Conservation (phyloP, 176 grass and related monocot genomes). For the Carex parvula region DNA sequence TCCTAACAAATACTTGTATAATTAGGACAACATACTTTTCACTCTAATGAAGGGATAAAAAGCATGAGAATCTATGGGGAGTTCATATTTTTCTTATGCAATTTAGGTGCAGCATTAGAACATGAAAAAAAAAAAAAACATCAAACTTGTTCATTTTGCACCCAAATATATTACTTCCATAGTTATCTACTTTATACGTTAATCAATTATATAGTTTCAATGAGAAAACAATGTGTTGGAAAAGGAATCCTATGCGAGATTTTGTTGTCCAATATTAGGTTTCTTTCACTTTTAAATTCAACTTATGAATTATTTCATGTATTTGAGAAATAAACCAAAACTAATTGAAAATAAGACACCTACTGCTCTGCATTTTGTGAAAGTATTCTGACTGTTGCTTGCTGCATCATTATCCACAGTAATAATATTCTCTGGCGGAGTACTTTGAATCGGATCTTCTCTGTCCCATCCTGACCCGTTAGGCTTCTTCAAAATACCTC, state of each 20-base stretch:
- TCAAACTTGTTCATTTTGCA: neutral
- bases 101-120: neutral
- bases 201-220: neutral
- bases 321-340: neutral
- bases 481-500: conserved; percentile 17
- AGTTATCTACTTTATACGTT: neutral
- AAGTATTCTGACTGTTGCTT: conserved; percentile 1
- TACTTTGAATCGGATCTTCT: conserved; percentile 11
- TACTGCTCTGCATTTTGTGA: conserved; percentile 14
- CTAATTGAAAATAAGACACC: neutral
- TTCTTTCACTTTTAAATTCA: neutral
- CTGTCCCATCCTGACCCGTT: neutral
- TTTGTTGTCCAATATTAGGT: neutral
- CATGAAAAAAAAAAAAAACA: neutral
- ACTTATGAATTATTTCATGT: neutral
- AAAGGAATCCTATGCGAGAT: too few relatives aligned
- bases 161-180: neutral
- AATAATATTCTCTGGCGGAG: conserved; percentile 13
- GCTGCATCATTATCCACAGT: neutral
- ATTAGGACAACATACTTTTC: neutral
- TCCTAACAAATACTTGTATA: neutral
- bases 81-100: neutral
- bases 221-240: too few relatives aligned
- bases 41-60: neutral
- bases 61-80: neutral